Evolutionary conservation across 1,284 basidiomycete species (phyloP), one percentile per base, ranked within the genome.

Genomic region (Rhodotorula sp.): DNA sequence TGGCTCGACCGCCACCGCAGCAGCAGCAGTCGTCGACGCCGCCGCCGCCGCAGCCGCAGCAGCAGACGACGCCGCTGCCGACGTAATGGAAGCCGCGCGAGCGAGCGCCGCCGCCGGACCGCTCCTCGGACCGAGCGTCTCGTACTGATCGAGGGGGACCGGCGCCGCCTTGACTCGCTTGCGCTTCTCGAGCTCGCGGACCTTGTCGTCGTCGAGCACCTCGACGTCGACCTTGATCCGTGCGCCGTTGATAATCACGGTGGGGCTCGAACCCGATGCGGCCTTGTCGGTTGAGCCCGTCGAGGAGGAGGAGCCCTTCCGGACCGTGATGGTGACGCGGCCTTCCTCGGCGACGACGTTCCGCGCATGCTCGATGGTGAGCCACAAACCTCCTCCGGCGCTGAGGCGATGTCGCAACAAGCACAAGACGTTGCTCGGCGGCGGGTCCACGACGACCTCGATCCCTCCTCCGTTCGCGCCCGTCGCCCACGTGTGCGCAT

Each of bases 371-470:
- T 90, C 91, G 77, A 99, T 86, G 0, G 93, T 96, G 31, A 99
- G 83, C 97, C 97, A 99, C n/a, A 97, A 83, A 0, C 96, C 96
- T 14, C 97, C 95, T 5, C 95, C 96, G 56, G 90, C 89, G 16
- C 93, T 93, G 16, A 99, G 85, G 26, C 90, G 87, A 81, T 99
- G 96, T 48, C 97, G 87, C 16, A 91, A 87, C 26, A 99, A 85
- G 71, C 91, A 93, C 1, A 90, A 88, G 52, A 96, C 89, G 7
- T 87, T 85, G 76, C 90, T 89, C 26, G 95, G 96, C 4, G 96
- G 94, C 0, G 97, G 97, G 81, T 98, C 94, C 62, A 98, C 88
- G 23, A 97, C 90, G 60, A 99, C 88, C 77, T 97, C 92, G 68
- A 99, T 83, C 7, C 70, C 70, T 26, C 59, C 23, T 26, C 59